A percentile compares a stretch with the other conserved stretches of the same genome.
These are phyloP conservation scores for Penicillium robsamsonii DNA, from an alignment of 495 filamentous ascomycete species.

Conservation along the genomic window DNA sequence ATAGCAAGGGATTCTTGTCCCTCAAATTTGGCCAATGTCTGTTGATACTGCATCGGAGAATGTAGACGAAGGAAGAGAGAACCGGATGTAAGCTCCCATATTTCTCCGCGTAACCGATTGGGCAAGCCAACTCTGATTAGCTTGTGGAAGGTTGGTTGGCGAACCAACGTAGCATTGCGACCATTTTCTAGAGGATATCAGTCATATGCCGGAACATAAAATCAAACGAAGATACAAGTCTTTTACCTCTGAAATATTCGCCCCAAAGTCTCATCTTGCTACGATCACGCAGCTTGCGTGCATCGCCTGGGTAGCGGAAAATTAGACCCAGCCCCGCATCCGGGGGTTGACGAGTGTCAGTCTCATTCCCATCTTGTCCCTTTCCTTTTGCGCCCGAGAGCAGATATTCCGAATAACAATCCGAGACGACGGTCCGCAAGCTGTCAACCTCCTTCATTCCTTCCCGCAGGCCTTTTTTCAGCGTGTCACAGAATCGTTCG, in stretches of 20 bases:
- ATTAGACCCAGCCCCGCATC: slow-evolving; percentile 91
- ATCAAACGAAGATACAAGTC: neutral
- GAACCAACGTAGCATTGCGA: slow-evolving; percentile 84
- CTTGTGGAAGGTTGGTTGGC: slow-evolving; percentile 97
- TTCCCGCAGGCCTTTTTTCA: slow-evolving; percentile 83
- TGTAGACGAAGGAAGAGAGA: slow-evolving; percentile 85
- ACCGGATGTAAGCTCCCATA: slow-evolving; percentile 93
- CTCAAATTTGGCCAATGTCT: slow-evolving; percentile 77
- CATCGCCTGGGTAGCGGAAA: slow-evolving; percentile 93
- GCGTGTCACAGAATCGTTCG: slow-evolving; percentile 91
- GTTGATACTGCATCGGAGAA: slow-evolving; percentile 74
- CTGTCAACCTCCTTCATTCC: slow-evolving; percentile 83
- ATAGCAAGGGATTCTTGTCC: slow-evolving; percentile 89
- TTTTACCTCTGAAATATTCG: slow-evolving; percentile 78
- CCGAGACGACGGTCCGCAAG: slow-evolving; percentile 68
- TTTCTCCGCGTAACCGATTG: slow-evolving; percentile 88
- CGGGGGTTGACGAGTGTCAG: slow-evolving; percentile 64
- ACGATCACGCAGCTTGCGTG: slow-evolving; percentile 88
- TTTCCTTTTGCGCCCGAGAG: slow-evolving; percentile 53
- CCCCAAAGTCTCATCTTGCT: slow-evolving; percentile 98
- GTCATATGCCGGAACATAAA: slow-evolving; percentile 2
- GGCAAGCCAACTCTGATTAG: slow-evolving; percentile 92
- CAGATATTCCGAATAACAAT: slow-evolving; percentile 93
- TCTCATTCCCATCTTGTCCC: slow-evolving; percentile 30
- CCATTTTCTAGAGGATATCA: slow-evolving; percentile 68